phyloP scores from a whole-genome alignment of 805 yeast species.

The Saccharomycopsis sp. region DNA sequence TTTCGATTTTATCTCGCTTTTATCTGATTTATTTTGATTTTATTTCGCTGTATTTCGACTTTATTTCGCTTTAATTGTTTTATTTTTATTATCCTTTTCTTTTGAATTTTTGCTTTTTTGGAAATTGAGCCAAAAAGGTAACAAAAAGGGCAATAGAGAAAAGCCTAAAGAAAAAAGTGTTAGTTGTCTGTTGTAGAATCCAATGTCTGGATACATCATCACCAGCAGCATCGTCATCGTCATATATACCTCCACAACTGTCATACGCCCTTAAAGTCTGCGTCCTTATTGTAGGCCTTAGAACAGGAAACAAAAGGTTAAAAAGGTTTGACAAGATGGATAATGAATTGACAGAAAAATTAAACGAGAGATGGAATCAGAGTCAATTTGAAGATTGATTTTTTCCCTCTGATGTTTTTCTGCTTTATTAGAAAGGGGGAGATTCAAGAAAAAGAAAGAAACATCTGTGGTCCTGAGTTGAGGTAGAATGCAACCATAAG shows the following conservation, averaged over 20 bases:
- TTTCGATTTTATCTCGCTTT: not conserved
- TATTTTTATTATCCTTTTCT: not conserved
- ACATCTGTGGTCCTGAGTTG: not conserved
- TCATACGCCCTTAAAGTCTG: not conserved
- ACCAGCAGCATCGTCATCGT: not conserved
- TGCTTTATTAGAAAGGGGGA: not conserved
- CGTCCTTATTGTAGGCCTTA: not conserved
- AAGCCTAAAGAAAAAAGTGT: not conserved
- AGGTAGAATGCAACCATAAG: not conserved
- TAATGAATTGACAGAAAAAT: not conserved
- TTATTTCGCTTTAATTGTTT: not conserved
- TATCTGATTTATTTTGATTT: not conserved
- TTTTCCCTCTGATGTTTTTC: not conserved
- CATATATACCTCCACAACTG: not conserved
- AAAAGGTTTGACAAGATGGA: not conserved
- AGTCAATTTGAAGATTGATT: slow-evolving; percentile 1
- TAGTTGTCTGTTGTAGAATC: not conserved
- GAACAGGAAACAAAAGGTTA: not conserved
- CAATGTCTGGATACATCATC: not conserved
- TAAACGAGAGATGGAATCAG: slow-evolving; percentile 2
- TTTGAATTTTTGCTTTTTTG: not conserved
- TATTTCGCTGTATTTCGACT: not conserved
- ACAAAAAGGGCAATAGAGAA: not conserved
- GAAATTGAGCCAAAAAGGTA: slow-evolving; percentile 1
- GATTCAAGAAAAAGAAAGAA: not conserved